Conservation (phyloP, 2,329 filamentous ascomycete genomes). For the Trichoderma sp. region DNA sequence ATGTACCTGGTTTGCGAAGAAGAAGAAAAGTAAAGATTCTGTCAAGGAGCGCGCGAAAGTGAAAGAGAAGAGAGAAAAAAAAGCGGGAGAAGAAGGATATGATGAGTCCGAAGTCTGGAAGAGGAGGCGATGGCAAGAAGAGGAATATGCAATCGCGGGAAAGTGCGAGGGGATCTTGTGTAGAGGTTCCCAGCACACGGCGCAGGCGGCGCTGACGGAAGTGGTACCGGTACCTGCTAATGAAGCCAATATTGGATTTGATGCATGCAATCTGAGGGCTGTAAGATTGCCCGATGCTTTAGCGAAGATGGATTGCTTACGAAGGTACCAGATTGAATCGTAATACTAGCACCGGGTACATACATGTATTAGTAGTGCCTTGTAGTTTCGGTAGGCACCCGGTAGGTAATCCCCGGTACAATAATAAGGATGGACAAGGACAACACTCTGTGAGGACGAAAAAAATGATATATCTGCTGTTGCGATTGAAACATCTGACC, state of each 20-base stretch:
- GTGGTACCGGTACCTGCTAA: background rate
- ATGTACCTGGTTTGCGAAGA: constrained; percentile 12
- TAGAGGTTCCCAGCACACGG: background rate
- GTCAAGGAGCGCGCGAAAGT: constrained; percentile 4
- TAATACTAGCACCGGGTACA: background rate
- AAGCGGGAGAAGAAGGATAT: background rate
- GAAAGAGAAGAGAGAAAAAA: background rate
- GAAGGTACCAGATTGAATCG: background rate
- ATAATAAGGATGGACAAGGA: background rate
- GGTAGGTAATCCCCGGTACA: background rate
- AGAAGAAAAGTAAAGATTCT: background rate
- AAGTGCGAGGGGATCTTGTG: background rate
- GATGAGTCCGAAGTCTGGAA: background rate
- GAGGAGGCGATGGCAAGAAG: constrained; percentile 4
- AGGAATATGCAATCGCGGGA: background rate
- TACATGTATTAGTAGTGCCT: background rate
- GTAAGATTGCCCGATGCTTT: background rate
- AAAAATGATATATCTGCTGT: background rate
- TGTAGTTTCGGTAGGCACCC: background rate
- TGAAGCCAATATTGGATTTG: background rate
- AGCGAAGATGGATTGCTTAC: background rate
- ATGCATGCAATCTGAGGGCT: background rate
- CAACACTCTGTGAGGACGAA: background rate
- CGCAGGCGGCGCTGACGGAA: background rate
- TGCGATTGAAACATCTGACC: background rate